Base-by-base conservation (phyloP, 1,284 basidiomycete species). In the Neonothopanus nambi region DNA sequence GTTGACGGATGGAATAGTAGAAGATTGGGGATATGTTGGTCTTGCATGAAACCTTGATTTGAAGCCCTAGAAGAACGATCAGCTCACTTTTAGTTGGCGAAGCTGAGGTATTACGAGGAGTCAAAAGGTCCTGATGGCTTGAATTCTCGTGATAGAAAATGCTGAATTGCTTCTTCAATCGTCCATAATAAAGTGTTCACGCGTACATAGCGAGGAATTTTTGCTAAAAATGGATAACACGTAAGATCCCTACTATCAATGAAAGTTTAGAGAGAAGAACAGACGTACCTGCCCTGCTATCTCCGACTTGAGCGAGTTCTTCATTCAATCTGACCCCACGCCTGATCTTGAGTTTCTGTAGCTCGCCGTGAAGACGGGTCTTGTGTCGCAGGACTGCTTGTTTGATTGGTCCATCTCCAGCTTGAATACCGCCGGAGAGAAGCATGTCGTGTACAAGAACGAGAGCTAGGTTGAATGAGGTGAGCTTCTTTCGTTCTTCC, bases 381-480 rank as follows among this genome's bases (percentile, higher is more conserved):
- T 91, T 92, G 67, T 98, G 93, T 40, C 90, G 81, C 48, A 91
- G 66, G 37, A 95, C 65, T 0, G 91, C 91, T 63, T 89, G 85
- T 62, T 95, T 95, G 44, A 95, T 75, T 7, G 90, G 89, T 26
- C 93, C 93, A 65, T 94, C 91, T 21, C 89, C 85, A 1, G 92
- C 90, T 66, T 95, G 90, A 59, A 95, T 93, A 17, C 91, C 89
- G 17, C 81, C 72, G 15, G 88, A 79, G 43, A 96, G 78, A 28
- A 98, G 76, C 12, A 94, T 71, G 68, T 98, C 95, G 62, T 97
- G 94, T 3, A 95, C 83, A 26, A 97, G 84, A 37, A 95, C 85
- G 13, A 92, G 77, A 5, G 88, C 82, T 45, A 96, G 78, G 63
- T 85, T 91, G 37, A 76, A 68, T 1, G 90, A 87, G 1, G 80